Evolutionary conservation across 768 basidiomycete species (phyloP).

Genomic region (Daedalea quercina): DNA sequence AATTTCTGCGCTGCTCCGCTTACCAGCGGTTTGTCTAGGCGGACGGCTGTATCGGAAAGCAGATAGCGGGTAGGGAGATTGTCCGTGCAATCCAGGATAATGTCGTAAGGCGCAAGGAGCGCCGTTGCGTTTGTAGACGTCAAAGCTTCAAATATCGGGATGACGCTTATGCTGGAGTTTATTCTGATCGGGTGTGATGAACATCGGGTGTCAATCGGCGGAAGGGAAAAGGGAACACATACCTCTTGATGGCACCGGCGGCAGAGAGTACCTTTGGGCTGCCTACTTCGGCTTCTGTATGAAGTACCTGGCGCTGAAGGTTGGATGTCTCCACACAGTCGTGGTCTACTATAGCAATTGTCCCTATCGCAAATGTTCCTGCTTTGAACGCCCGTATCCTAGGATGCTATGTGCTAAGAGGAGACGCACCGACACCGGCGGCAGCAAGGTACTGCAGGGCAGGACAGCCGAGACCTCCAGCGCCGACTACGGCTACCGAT

Average conservation of each 20-base stretch:
- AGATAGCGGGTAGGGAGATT: slow-evolving; percentile 90
- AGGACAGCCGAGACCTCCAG: slow-evolving; percentile 94
- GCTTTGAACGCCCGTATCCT: background rate
- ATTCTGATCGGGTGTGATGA: slow-evolving; percentile 40
- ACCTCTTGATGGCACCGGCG: slow-evolving; percentile 62
- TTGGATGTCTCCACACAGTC: slow-evolving; percentile 87
- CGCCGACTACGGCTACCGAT: slow-evolving; percentile 83
- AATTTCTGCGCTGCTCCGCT: slow-evolving; percentile 88
- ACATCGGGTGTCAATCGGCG: slow-evolving; percentile 1
- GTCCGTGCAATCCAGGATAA: slow-evolving; percentile 93
- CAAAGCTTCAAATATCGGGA: slow-evolving; percentile 48
- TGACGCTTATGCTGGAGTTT: slow-evolving; percentile 63
- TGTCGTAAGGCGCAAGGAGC: slow-evolving; percentile 56
- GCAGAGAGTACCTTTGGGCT: slow-evolving; percentile 81
- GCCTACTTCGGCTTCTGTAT: slow-evolving; percentile 65
- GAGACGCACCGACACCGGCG: slow-evolving; percentile 75
- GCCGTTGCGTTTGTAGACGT: slow-evolving; percentile 55
- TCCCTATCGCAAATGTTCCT: slow-evolving; percentile 34
- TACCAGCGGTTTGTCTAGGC: slow-evolving; percentile 73
- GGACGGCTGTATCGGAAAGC: slow-evolving; percentile 79
- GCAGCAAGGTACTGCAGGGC: slow-evolving; percentile 91
- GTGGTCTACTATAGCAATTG: slow-evolving; percentile 82
- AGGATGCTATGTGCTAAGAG: background rate
- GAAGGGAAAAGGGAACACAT: slow-evolving; percentile 8
- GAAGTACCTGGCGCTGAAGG: slow-evolving; percentile 89